Base-by-base conservation (phyloP, 1,284 basidiomycete species). In the Ceratobasidium sp. region DNA sequence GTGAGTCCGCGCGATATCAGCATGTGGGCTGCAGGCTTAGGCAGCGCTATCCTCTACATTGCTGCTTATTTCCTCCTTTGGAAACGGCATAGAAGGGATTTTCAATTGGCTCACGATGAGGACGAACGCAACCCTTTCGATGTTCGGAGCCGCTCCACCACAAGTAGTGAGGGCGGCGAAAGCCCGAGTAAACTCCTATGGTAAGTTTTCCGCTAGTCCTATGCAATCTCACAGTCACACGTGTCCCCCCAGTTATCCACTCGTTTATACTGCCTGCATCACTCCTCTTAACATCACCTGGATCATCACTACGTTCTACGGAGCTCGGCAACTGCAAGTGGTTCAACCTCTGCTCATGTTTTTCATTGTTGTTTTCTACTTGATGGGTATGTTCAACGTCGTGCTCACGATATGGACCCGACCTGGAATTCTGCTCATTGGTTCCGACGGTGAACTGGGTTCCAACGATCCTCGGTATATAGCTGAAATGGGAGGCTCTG, bases 361-460 rank as follows among this genome's bases (percentile, higher is more conserved):
- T 35, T 69, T 69, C 46, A 52, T 46, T 23, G 44, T 50, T 3
- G 54, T 52, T 23, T 69, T 69, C 33, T 50, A 50, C 30, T 33
- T 69, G 23, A 69, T 69, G 66, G 66, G 66, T 30, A 35, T 69
- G 20, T 52, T 69, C 16, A 52, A 69, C 66, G 66, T 69, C 10
- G 8, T 52, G 10, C 66, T 69, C 44, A 69, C 54, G 20, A 33
- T 33, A 14, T 69, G 48, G 46, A 69, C 66, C 18, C 30, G 66
- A n/a, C 66, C 66, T 18, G 66, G 44, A 16, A 52, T 69, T 38
- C 23, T 69, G 12, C 50, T 69, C n/a, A 52, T 69, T 35, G 66
- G 50, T 16, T 69, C 66, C 2, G 66, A 69, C n/a, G 66, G 66
- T 38, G 14, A 3, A 12, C 30, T 69, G 38, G 16, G 16, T 27